These are phyloP conservation scores for Pseudoperonospora humuli DNA, from an alignment of 352 stramenopile genomes.

Conservation along the genomic window DNA sequence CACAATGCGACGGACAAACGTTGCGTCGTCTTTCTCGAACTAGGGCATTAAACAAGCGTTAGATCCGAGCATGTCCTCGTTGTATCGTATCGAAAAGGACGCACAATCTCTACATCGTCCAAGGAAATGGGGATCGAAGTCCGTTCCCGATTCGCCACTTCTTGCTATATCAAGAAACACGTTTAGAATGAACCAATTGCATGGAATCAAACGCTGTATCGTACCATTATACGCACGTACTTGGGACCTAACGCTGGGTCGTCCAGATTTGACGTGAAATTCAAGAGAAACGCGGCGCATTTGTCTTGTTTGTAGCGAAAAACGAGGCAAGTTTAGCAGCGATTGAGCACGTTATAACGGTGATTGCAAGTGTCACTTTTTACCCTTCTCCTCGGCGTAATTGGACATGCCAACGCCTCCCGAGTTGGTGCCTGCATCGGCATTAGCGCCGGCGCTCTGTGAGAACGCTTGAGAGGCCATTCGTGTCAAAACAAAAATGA, in stretches of 20 bases:
- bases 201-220: background rate
- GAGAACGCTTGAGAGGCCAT: constrained; percentile 17
- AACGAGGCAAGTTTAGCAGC: background rate
- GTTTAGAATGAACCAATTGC: background rate
- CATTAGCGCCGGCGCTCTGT: constrained; percentile 6
- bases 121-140: constrained; percentile 71
- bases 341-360: background rate
- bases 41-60: constrained; percentile 10
- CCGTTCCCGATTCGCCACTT: constrained; percentile 81
- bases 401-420: constrained; percentile 28
- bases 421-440: constrained; percentile 5
- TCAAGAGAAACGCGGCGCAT: constrained; percentile 62
- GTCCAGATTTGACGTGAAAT: constrained; percentile 73
- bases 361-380: too few species aligned
- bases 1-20: constrained; percentile 78
- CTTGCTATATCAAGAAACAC: constrained; percentile 43
- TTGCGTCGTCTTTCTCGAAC: constrained; percentile 69
- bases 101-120: constrained; percentile 76
- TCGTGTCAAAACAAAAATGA: background rate
- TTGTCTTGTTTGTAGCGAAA: constrained; percentile 38
- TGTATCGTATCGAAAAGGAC: constrained; percentile 16
- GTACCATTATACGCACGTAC: constrained; percentile 75
- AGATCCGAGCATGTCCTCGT: too few species aligned
- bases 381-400: constrained; percentile 28
- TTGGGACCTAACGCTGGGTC: constrained; percentile 53